phyloP scores from a whole-genome alignment of 768 basidiomycete genomes.

The Trametopsis cervina region DNA sequence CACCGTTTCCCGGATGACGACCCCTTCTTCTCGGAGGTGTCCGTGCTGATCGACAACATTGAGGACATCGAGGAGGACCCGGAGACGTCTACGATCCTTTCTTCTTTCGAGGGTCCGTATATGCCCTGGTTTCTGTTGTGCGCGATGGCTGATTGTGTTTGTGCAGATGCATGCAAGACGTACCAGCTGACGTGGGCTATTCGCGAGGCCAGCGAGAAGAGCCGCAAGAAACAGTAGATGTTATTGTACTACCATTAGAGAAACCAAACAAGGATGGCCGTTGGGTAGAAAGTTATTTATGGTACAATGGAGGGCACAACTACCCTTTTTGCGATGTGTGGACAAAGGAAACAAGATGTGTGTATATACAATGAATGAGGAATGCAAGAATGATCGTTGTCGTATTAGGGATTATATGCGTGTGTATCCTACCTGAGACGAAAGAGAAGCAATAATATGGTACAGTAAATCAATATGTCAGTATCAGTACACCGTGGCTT shows the following conservation, averaged over 20 bases:
- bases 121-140: too few relatives aligned
- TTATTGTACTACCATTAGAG: too few relatives aligned
- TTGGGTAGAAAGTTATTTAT: not conserved
- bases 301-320: not conserved
- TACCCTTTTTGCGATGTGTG: too few relatives aligned
- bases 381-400: too few relatives aligned
- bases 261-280: not conserved
- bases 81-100: conserved; percentile 73
- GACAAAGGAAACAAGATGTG: too few relatives aligned
- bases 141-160: too few relatives aligned
- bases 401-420: too few relatives aligned
- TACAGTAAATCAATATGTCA: too few relatives aligned
- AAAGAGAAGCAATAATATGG: too few relatives aligned
- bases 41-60: conserved; percentile 82
- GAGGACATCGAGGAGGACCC: conserved; percentile 88
- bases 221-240: conserved; percentile 26
- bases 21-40: conserved; percentile 91
- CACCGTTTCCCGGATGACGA: conserved; percentile 76
- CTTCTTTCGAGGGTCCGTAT: conserved; percentile 75
- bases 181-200: conserved; percentile 96
- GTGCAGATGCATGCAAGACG: conserved; percentile 73
- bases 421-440: too few relatives aligned
- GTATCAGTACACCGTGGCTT: too few relatives aligned
- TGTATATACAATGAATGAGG: too few relatives aligned
- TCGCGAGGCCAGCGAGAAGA: conserved; percentile 67